Conservation (phyloP, 129 eudicot genomes). For the Gnaphalium uliginosum region DNA sequence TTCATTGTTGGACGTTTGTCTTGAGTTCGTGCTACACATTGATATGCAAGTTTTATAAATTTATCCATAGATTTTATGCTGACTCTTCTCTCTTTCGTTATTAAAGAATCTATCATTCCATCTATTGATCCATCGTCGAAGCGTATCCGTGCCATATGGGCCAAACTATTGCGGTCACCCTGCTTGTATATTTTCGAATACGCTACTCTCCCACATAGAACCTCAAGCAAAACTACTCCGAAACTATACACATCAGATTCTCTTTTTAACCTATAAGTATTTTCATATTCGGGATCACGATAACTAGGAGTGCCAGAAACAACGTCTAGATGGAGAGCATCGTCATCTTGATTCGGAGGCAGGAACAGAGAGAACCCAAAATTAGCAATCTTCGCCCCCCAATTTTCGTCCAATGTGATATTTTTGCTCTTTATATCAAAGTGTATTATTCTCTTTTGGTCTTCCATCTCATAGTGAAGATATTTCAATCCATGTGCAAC, state of each 20-base stretch:
- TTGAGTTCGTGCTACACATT: not conserved
- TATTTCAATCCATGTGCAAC: not conserved
- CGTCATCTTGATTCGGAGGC: not conserved
- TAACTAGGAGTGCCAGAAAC: not conserved
- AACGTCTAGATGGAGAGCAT: not conserved
- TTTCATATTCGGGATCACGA: not conserved
- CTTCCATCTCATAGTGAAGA: not conserved
- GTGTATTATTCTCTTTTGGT: not conserved
- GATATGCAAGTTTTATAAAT: not conserved
- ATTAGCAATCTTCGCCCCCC: not conserved
- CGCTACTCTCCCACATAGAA: not conserved
- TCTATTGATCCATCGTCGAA: not conserved
- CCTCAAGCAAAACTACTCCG: not conserved
- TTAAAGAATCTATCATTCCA: not conserved
- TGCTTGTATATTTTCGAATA: not conserved
- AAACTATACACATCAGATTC: not conserved
- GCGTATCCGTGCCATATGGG: not conserved
- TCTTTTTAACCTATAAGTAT: not conserved
- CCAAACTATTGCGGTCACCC: not conserved
- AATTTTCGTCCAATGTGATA: not conserved
- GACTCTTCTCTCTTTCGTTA: not conserved
- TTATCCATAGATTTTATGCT: not conserved
- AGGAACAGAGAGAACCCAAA: not conserved
- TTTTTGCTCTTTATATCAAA: not conserved
- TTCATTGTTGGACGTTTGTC: not conserved